Evolutionary conservation across 805 yeast genomes (phyloP).

Genomic region (Kazachstania bromeliacearum): DNA sequence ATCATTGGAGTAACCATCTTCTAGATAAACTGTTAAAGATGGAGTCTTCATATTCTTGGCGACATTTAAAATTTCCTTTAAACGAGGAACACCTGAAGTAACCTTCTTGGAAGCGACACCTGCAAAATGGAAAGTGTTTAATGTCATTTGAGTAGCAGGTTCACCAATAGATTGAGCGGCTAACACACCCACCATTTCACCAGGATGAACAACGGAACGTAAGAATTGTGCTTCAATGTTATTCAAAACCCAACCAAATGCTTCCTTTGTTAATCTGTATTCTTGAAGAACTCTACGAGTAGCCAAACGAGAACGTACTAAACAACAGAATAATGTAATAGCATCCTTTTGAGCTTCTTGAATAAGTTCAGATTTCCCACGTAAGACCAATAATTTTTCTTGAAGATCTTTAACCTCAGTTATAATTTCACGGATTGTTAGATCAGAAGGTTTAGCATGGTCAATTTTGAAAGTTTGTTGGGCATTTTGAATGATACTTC

Average conservation of each 20-base stretch:
- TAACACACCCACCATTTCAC: conserved; percentile 97
- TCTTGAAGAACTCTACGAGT: conserved; percentile 88
- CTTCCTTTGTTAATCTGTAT: conserved; percentile 68
- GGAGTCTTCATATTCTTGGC: conserved; percentile 99
- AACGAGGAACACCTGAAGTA: conserved; percentile 94
- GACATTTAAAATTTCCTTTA: conserved; percentile 94
- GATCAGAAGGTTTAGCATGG: conserved; percentile 79
- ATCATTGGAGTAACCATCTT: conserved; percentile 71
- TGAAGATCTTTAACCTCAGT: conserved; percentile 60
- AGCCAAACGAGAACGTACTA: conserved; percentile 86
- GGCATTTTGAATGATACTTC: conserved; percentile 94
- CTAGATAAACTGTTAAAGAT: conserved; percentile 88
- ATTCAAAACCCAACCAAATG: conserved; percentile 94
- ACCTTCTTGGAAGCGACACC: conserved; percentile 96
- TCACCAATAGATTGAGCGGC: conserved; percentile 98
- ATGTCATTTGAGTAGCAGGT: conserved; percentile 96
- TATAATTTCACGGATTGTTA: conserved; percentile 75
- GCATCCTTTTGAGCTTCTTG: conserved; percentile 91
- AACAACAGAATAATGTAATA: conserved; percentile 77
- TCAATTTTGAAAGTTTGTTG: conserved; percentile 95
- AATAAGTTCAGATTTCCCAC: conserved; percentile 68
- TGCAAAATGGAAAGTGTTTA: conserved; percentile 95
- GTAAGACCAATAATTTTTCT: conserved; percentile 58
- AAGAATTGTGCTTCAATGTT: conserved; percentile 91
- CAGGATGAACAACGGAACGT: conserved; percentile 86